Evolutionary conservation across 192 early-diverging fungal genomes (phyloP).

Genomic region (Linnemannia hyalina): DNA sequence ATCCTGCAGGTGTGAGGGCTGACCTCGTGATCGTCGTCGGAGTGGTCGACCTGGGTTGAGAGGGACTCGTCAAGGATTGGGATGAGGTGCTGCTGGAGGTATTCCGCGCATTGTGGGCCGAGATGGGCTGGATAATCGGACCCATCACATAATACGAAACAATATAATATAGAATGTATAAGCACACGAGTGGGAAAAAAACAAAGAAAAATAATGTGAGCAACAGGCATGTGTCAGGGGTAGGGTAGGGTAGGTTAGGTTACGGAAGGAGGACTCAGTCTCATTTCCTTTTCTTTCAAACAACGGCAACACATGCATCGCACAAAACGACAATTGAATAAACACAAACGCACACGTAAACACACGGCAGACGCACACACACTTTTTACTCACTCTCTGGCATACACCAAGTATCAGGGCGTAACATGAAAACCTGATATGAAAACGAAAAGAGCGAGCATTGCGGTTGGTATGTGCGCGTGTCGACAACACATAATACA

Average conservation of each 20-base stretch:
- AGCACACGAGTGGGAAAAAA: slow-evolving; percentile 1
- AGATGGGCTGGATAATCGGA: slow-evolving; percentile 25
- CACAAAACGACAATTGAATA: too few species aligned
- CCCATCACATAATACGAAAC: neutral
- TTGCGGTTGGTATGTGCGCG: too few species aligned
- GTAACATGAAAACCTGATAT: too few species aligned
- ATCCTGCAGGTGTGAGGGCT: slow-evolving; percentile 36
- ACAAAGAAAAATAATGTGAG: neutral
- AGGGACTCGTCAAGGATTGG: slow-evolving; percentile 50
- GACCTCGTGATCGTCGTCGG: slow-evolving; percentile 32
- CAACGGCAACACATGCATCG: too few species aligned
- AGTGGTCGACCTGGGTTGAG: slow-evolving; percentile 45
- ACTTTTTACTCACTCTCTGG: too few species aligned
- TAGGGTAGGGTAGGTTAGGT: neutral
- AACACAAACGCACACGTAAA: too few species aligned
- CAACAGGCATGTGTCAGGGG: neutral
- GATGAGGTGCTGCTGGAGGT: slow-evolving; percentile 48
- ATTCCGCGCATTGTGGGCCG: slow-evolving; percentile 54
- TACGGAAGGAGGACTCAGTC: too few species aligned
- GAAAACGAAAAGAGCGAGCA: too few species aligned
- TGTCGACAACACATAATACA: too few species aligned
- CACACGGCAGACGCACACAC: too few species aligned
- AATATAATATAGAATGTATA: neutral
- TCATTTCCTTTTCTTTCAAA: too few species aligned
- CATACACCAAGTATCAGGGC: too few species aligned